Base-by-base conservation (phyloP, 2,329 filamentous ascomycete genomes). In the Periconia digitata region DNA sequence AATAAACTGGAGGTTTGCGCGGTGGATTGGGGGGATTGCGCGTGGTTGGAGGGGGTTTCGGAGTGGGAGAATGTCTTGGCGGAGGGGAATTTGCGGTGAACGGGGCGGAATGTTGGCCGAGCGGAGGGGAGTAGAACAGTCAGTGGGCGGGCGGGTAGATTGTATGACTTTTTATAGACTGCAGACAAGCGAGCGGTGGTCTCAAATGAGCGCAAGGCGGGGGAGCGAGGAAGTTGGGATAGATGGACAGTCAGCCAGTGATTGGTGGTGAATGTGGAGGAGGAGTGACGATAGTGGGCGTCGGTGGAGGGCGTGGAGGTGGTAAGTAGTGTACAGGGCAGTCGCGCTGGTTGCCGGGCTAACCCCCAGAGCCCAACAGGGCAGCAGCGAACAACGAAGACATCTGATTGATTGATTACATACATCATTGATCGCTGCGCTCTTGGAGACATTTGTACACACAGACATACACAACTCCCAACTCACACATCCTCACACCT, bases 81-180 rank as follows among this genome's bases (percentile, higher is more conserved):
- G 46, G 42, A 52, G 43, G 50, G 46, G 41, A 48, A 44, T 44
- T 47, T 53, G 53, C 53, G 53, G 53, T 54, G 48, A 53, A 50
- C 18, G 44, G 36, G 17, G 38, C 15, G 13, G n/a, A 42, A 32
- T 32, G 27, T 12, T 32, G 22, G 23, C 17, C 15, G 29, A 21
- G 27, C 13, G 24, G 37, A 27, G 43, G 20, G 47, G 37, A 16
- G 20, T 21, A 42, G 37, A n/a, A 40, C 21, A 17, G 44, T 8
- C 34, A 20, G 7, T 21, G 43, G 18, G 32, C n/a, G n/a, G n/a
- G n/a, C n/a, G n/a, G n/a, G n/a, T n/a, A n/a, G n/a, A 38, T 8
- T 32, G 29, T 32, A n/a, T 32, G n/a, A n/a, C 29, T 8, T n/a
- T n/a, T n/a, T n/a, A n/a, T n/a, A n/a, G n/a, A n/a, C n/a, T n/a